Conservation (phyloP, 2,329 filamentous ascomycete genomes). For the Diaporthe sp. region DNA sequence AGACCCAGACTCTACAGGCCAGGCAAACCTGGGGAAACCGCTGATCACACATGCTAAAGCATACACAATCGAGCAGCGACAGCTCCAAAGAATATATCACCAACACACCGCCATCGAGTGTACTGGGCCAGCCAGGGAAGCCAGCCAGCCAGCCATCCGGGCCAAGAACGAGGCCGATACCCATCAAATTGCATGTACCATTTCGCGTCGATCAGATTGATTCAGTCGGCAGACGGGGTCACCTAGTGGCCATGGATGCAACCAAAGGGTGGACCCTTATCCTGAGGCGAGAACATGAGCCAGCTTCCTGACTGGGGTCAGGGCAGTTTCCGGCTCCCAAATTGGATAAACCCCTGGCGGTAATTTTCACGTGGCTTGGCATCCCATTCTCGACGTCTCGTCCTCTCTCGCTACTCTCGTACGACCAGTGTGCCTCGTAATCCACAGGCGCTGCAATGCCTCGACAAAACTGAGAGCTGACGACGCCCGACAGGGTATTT, state of each 20-base stretch:
- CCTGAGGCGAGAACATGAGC: slow-evolving; percentile 20
- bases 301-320: neutral
- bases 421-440: slow-evolving; percentile 7
- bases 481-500: neutral
- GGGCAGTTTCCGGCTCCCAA: slow-evolving; percentile 16
- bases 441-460: neutral
- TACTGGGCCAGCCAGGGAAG: neutral
- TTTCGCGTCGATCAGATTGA: slow-evolving; percentile 26
- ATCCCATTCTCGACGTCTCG: slow-evolving; percentile 20
- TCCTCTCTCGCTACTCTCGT: neutral
- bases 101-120: neutral
- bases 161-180: neutral
- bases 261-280: slow-evolving; percentile 1
- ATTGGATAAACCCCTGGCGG: slow-evolving; percentile 28
- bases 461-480: neutral
- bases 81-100: neutral
- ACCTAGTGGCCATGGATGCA: slow-evolving; percentile 15
- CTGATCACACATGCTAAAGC: neutral
- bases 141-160: neutral
- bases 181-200: slow-evolving; percentile 19
- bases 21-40: slow-evolving; percentile 26
- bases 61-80: neutral
- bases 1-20: neutral
- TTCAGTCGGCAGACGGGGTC: slow-evolving; percentile 17
- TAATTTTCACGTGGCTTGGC: slow-evolving; percentile 30